phyloP scores from a whole-genome alignment of 768 basidiomycete species.

The Fomitopsis serialis region DNA sequence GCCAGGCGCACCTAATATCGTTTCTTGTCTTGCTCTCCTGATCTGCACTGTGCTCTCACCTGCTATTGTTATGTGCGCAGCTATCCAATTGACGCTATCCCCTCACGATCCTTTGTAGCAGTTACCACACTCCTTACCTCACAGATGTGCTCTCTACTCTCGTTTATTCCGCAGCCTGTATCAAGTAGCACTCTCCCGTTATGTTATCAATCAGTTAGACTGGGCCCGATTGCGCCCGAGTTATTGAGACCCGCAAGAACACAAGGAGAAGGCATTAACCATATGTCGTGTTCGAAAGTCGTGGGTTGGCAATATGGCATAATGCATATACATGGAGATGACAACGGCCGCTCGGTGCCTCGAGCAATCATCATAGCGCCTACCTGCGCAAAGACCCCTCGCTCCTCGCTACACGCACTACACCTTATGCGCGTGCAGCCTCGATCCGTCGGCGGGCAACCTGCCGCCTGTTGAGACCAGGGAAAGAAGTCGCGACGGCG shows the following conservation, averaged over 20 bases:
- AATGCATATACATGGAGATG: conserved; percentile 25
- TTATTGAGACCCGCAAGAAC: neutral
- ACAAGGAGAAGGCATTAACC: neutral
- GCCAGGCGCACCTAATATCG: neutral
- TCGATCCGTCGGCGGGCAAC: conserved; percentile 84
- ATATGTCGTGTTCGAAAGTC: neutral
- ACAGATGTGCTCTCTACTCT: too few relatives aligned
- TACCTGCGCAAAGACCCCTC: conserved; percentile 7
- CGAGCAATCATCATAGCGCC: conserved; percentile 12
- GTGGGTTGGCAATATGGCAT: conserved; percentile 21
- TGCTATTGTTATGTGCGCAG: neutral
- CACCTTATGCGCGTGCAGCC: conserved; percentile 50
- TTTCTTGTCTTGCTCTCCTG: neutral
- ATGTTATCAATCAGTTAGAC: neutral
- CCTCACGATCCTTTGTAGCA: too few relatives aligned
- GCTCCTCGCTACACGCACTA: conserved; percentile 5
- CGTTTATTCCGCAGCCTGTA: neutral
- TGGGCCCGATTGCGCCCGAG: neutral
- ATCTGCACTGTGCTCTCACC: neutral
- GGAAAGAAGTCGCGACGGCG: conserved; percentile 39
- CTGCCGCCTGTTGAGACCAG: conserved; percentile 80
- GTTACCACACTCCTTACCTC: too few relatives aligned
- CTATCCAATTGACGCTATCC: too few relatives aligned
- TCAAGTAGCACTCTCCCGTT: neutral
- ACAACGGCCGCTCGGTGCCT: conserved; percentile 12